Evolutionary conservation across 768 basidiomycete genomes (phyloP).

Genomic region (Naganishia antarctica): DNA sequence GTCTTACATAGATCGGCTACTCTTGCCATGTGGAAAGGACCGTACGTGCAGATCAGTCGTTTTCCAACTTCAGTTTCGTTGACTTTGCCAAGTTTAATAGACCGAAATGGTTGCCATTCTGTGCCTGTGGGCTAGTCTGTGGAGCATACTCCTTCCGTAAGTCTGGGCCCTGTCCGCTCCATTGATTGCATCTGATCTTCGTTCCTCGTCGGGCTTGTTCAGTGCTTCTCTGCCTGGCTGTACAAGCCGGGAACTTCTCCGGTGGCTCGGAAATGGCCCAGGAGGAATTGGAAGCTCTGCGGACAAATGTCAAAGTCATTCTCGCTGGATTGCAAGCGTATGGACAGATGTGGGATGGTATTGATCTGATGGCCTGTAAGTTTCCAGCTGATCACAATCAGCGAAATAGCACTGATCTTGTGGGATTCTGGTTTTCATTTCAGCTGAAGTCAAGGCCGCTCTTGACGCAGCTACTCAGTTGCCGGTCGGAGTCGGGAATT

Average conservation of each 20-base stretch:
- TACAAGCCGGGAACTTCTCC: slow-evolving; percentile 41
- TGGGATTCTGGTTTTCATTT: too few species aligned
- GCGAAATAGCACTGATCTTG: too few species aligned
- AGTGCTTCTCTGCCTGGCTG: slow-evolving; percentile 43
- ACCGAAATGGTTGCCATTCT: slow-evolving; percentile 48
- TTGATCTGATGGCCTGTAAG: slow-evolving; percentile 48
- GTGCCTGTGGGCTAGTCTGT: slow-evolving; percentile 46
- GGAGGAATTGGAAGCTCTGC: slow-evolving; percentile 44
- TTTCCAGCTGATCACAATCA: slow-evolving; percentile 15
- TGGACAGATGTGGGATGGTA: slow-evolving; percentile 48
- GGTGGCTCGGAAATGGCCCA: slow-evolving; percentile 23
- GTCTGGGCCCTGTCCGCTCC: background rate
- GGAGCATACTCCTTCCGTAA: slow-evolving; percentile 45
- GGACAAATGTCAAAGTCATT: slow-evolving; percentile 48
- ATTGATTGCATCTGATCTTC: too few species aligned
- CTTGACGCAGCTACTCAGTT: slow-evolving; percentile 43
- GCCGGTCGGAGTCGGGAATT: slow-evolving; percentile 33
- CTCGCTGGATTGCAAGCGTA: slow-evolving; percentile 47
- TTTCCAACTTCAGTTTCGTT: background rate
- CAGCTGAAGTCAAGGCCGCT: slow-evolving; percentile 46
- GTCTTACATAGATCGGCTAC: slow-evolving; percentile 45
- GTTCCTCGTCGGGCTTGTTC: too few species aligned
- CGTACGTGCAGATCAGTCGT: background rate
- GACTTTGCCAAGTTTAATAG: background rate
- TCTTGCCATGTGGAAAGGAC: slow-evolving; percentile 42